Base-by-base conservation (phyloP, 169 alveolate species). In the Plasmodium blacklocki region DNA sequence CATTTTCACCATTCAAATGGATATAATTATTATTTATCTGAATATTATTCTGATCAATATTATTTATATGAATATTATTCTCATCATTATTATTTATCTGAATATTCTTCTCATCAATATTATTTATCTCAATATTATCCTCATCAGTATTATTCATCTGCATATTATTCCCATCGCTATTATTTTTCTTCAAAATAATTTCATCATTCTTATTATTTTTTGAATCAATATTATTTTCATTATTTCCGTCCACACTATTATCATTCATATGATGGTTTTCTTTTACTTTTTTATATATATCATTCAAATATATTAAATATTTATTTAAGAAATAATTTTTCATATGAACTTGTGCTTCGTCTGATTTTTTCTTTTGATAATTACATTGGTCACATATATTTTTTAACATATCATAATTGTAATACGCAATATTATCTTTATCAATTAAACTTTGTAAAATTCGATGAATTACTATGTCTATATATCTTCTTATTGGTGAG, bases 401-500 rank as follows among this genome's bases (percentile, higher is more conserved):
- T 29, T 90, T 89, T 23, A 94, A 63, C 12, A 83, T 74, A 39
- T 92, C 91, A 49, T 74, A 76, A 18, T 56, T 74, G 47, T 91
- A 74, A 29, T 47, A 18, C 45, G 50, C 43, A 18, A 80, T 52
- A 11, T 86, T 76, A 52, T 83, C 54, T 6, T 62, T 6, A 32
- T 76, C 88, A 21, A 89, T 45, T 60, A 80, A 50, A 43, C 23
- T 76, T 54, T 74, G 74, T 88, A 98, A 96, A 88, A 98, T 94
- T 83, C 99, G 94, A 88, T 98, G 99, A 15, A 98, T 98, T 56
- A 97, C 89, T 32, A 99, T 96, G 95, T 99, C 99, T 2, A 99
- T 99, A 94, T 99, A 99, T 89, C 99, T 96, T 93, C 99, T 96
- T 70, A 99, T 99, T 2, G 99, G 99, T n/a, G 99, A 97, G 7